Percentiles rank a stretch among this genome's conserved stretches.
Conservation (phyloP, 1,284 basidiomycete genomes). For the Leccinum fallax region DNA sequence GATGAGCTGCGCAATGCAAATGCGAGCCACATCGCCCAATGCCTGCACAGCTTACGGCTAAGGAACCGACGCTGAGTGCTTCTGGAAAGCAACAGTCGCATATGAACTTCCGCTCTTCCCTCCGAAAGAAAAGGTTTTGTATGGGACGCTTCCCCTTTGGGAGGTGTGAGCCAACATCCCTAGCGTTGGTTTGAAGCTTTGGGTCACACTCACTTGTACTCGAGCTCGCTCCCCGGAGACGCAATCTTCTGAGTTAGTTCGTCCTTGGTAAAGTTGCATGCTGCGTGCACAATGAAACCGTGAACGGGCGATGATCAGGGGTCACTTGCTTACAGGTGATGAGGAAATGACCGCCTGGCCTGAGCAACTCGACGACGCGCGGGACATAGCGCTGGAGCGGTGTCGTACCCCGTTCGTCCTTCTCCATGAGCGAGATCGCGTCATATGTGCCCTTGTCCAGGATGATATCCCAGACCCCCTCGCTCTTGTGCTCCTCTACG, state of each 20-base stretch:
- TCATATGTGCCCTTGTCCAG: constrained; percentile 87
- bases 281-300: constrained; percentile 38
- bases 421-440: constrained; percentile 79
- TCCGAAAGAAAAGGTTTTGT: constrained; percentile 75
- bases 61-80: neutral
- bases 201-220: constrained; percentile 58
- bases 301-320: neutral
- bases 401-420: constrained; percentile 44
- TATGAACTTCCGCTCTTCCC: constrained; percentile 74
- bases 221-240: constrained; percentile 49
- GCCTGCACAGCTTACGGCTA: neutral
- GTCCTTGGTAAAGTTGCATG: constrained; percentile 89
- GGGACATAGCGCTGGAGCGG: constrained; percentile 66
- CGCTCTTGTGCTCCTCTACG: constrained; percentile 25
- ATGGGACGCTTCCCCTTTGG: constrained; percentile 66
- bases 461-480: constrained; percentile 61
- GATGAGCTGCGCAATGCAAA: neutral
- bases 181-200: neutral
- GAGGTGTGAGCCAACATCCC: constrained; percentile 5
- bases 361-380: constrained; percentile 61
- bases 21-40: neutral
- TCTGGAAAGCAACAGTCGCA: constrained; percentile 43
- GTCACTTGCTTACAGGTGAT: constrained; percentile 72
- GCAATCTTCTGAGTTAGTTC: constrained; percentile 70
- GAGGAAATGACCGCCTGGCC: constrained; percentile 72